Conservation (phyloP, 2,329 filamentous ascomycete genomes). For the Claviceps pusilla region DNA sequence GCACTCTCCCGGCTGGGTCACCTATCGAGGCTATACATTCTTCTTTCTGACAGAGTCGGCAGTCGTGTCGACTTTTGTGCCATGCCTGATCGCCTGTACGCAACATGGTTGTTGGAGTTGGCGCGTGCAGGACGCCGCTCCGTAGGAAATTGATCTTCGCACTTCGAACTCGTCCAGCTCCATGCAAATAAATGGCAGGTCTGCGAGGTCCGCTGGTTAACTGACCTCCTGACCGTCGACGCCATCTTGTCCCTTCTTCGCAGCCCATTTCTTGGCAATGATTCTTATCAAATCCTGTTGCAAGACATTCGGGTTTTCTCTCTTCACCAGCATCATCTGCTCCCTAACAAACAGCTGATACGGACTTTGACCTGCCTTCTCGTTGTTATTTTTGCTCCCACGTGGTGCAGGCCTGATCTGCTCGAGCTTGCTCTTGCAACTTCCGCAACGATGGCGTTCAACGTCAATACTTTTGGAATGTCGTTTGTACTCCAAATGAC, state of each 20-base stretch:
- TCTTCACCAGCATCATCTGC: conserved; percentile 48
- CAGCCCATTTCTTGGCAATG: conserved; percentile 47
- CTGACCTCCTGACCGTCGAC: not conserved
- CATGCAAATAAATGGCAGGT: not conserved
- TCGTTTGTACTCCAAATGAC: conserved; percentile 59
- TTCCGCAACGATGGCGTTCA: conserved; percentile 54
- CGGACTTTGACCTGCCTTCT: conserved; percentile 19
- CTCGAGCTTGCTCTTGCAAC: conserved; percentile 53
- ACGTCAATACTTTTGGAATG: conserved; percentile 79
- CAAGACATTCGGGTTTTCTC: conserved; percentile 37
- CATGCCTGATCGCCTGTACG: not conserved
- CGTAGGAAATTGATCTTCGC: not conserved
- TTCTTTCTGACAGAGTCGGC: too few relatives aligned
- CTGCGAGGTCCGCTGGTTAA: not conserved
- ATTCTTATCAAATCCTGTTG: conserved; percentile 57
- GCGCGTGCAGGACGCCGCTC: too few relatives aligned
- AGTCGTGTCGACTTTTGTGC: not conserved
- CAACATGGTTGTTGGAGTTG: not conserved
- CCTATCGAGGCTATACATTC: not conserved
- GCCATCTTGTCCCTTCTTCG: conserved; percentile 30
- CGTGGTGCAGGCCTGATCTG: conserved; percentile 66
- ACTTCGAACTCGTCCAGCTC: not conserved
- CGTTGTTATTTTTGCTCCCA: conserved; percentile 6
- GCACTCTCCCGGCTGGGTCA: not conserved
- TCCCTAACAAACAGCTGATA: conserved; percentile 47